A percentile compares a stretch with the other conserved stretches of the same genome.
Conservation (phyloP, 108 stramenopile genomes). For the Cylindrotheca closterium region DNA sequence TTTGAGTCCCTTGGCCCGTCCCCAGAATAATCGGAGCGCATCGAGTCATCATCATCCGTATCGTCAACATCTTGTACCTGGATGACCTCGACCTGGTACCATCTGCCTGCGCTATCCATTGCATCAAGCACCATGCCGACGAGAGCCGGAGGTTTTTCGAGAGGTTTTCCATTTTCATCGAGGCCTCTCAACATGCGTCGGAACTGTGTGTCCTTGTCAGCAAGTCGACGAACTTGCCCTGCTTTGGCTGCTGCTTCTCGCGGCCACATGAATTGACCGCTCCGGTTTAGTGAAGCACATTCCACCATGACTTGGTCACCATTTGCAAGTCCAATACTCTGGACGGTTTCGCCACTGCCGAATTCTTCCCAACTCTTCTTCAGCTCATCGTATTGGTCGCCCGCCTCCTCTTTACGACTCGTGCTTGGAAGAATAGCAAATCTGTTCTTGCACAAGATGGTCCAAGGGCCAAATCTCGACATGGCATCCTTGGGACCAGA, state of each 20-base stretch:
- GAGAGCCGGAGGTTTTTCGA: slow-evolving; percentile 37
- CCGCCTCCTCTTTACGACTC: slow-evolving; percentile 11
- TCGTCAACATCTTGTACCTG: slow-evolving; percentile 47
- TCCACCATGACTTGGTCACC: slow-evolving; percentile 76
- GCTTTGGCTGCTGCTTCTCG: slow-evolving; percentile 88
- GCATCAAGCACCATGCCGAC: slow-evolving; percentile 71
- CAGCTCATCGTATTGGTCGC: slow-evolving; percentile 41
- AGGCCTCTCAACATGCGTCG: slow-evolving; percentile 58
- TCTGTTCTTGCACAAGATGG: slow-evolving; percentile 71
- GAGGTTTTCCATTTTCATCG: slow-evolving; percentile 50
- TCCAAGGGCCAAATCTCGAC: slow-evolving; percentile 81
- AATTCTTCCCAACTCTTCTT: slow-evolving; percentile 65
- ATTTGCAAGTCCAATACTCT: slow-evolving; percentile 60
- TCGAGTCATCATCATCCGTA: slow-evolving; percentile 42
- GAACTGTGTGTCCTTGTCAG: slow-evolving; percentile 73
- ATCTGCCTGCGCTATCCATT: slow-evolving; percentile 79
- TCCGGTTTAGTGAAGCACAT: slow-evolving; percentile 61
- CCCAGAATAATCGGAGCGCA: slow-evolving; percentile 15
- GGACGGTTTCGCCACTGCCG: slow-evolving; percentile 68
- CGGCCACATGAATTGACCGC: slow-evolving; percentile 74
- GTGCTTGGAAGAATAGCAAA: slow-evolving; percentile 40
- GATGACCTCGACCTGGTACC: slow-evolving; percentile 73
- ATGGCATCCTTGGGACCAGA: slow-evolving; percentile 32
- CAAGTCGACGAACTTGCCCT: slow-evolving; percentile 58
- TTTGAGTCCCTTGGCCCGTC: slow-evolving; percentile 27